Evolutionary conservation across 805 yeast species (phyloP).

Genomic region (Candida silvicultrix): DNA sequence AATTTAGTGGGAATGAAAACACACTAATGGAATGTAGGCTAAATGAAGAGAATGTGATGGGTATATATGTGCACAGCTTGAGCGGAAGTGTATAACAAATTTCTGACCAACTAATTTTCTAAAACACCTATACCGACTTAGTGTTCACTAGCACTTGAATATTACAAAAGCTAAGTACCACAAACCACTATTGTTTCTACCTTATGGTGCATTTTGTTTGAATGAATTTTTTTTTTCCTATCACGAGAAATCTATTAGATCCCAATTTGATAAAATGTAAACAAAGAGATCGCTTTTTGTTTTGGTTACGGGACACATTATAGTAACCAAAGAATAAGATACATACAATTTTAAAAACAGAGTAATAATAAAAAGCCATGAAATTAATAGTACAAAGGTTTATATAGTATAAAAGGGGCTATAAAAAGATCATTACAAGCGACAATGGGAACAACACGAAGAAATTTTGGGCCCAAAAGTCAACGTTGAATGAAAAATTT

Average conservation of each 20-base stretch:
- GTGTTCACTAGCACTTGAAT: too few relatives aligned
- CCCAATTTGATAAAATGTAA: background rate
- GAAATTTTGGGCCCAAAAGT: background rate
- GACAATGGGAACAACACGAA: background rate
- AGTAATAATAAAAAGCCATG: background rate
- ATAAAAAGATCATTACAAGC: background rate
- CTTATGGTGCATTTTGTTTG: background rate
- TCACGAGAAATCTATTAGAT: too few relatives aligned
- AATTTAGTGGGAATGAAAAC: background rate
- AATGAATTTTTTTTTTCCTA: background rate
- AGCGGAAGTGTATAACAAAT: too few relatives aligned
- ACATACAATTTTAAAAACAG: background rate
- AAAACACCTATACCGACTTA: too few relatives aligned
- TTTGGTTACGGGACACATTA: background rate
- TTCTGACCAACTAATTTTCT: too few relatives aligned
- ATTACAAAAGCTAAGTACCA: too few relatives aligned
- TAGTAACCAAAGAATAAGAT: background rate
- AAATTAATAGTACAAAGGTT: background rate
- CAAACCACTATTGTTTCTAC: background rate
- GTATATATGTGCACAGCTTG: too few relatives aligned
- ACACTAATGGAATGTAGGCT: too few relatives aligned
- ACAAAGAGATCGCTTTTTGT: background rate
- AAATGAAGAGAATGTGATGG: too few relatives aligned
- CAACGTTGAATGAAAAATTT: too few relatives aligned
- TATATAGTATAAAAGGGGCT: background rate